A percentile compares a stretch with the other conserved stretches of the same genome.
phyloP scores from a whole-genome alignment of 192 early-diverging fungal genomes.

The Coemansia sp. region DNA sequence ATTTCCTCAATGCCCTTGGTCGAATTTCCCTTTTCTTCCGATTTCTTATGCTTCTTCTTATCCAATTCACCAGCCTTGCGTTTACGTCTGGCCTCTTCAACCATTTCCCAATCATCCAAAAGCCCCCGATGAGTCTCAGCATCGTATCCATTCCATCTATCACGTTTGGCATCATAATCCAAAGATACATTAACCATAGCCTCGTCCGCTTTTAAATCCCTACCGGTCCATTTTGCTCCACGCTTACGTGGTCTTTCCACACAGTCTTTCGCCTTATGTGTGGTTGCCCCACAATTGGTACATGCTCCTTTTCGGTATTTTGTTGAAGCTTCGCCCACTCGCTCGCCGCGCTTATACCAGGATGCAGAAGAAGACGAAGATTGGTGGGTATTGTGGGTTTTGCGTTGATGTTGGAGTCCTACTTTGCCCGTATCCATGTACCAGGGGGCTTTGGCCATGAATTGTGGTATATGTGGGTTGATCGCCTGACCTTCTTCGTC shows the following conservation, averaged over 20 bases:
- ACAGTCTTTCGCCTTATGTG: slow-evolving; percentile 93
- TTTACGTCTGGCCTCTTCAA: slow-evolving; percentile 85
- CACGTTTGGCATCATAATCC: slow-evolving; percentile 93
- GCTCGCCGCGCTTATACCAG: slow-evolving; percentile 40
- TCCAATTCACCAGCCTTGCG: slow-evolving; percentile 76
- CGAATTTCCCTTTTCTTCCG: not conserved
- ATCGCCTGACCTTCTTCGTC: slow-evolving; percentile 91
- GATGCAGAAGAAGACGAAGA: not conserved
- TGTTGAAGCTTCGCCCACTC: slow-evolving; percentile 74
- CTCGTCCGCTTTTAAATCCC: slow-evolving; percentile 85
- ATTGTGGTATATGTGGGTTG: slow-evolving; percentile 98
- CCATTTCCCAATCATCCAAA: slow-evolving; percentile 76
- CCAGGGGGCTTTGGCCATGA: slow-evolving; percentile 96
- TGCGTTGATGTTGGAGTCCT: slow-evolving; percentile 87
- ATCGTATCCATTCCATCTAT: slow-evolving; percentile 99
- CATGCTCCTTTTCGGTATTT: slow-evolving; percentile 96
- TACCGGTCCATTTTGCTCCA: slow-evolving; percentile 87
- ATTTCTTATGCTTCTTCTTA: not conserved
- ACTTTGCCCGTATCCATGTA: slow-evolving; percentile 79
- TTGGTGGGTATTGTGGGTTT: not conserved
- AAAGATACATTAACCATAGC: slow-evolving; percentile 72
- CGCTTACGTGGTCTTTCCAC: slow-evolving; percentile 87
- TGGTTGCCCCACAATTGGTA: slow-evolving; percentile 96
- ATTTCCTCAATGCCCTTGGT: slow-evolving; percentile 23
- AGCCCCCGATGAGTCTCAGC: slow-evolving; percentile 74